A percentile compares a stretch with the other conserved stretches of the same genome.
phyloP scores from a whole-genome alignment of 1,284 basidiomycete species.

The Lignosus rhinocerotis region DNA sequence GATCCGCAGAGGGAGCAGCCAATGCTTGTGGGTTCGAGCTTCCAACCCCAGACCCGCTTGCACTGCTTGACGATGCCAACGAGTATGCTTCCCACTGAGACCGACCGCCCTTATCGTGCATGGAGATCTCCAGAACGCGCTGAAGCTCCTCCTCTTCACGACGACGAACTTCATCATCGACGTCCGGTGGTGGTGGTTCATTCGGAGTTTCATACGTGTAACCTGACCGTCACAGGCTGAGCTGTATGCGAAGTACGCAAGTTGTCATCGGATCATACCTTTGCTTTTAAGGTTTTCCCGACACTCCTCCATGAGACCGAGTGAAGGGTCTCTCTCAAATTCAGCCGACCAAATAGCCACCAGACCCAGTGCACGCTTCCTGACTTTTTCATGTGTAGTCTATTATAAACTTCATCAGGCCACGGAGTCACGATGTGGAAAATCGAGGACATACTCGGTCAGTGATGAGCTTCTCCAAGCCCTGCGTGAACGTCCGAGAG shows the following conservation, averaged over 20 bases:
- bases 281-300: conserved; percentile 83
- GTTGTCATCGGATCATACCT: conserved; percentile 48
- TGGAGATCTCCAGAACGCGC: conserved; percentile 85
- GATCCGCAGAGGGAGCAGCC: conserved; percentile 24
- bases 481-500: conserved; percentile 87
- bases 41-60: conserved; percentile 41
- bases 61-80: conserved; percentile 41
- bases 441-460: conserved; percentile 68
- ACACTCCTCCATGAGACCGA: conserved; percentile 92
- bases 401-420: conserved; percentile 31
- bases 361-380: conserved; percentile 70
- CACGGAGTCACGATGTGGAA: background rate
- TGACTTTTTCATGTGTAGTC: conserved; percentile 90
- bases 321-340: conserved; percentile 77
- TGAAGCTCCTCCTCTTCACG: conserved; percentile 93
- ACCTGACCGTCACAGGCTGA: conserved; percentile 40
- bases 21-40: conserved; percentile 27
- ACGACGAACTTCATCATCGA: conserved; percentile 78
- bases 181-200: conserved; percentile 67
- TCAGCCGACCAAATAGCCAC: conserved; percentile 87
- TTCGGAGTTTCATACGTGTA: conserved; percentile 69
- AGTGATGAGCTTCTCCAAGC: conserved; percentile 81
- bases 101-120: conserved; percentile 85
- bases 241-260: background rate
- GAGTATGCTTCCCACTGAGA: conserved; percentile 48